These are phyloP conservation scores for Colletotrichum siamense DNA, from an alignment of 2,329 filamentous ascomycete species.

Conservation along the genomic window DNA sequence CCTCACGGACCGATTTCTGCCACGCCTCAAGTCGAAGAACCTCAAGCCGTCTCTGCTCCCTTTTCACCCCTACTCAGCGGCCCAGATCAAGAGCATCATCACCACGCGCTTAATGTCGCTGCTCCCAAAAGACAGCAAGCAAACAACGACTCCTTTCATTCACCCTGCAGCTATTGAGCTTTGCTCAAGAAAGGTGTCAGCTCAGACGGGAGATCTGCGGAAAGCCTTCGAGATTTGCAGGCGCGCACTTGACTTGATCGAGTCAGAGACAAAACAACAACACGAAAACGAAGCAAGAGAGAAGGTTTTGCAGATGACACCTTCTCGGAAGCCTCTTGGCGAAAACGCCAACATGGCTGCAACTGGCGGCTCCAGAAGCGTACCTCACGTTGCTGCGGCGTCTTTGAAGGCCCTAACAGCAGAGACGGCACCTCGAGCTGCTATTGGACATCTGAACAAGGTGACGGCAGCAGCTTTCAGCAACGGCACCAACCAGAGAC, in stretches of 20 bases:
- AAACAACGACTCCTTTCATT: constrained; percentile 77
- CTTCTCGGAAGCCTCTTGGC: constrained; percentile 77
- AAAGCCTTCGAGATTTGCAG: constrained; percentile 96
- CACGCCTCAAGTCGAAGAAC: constrained; percentile 90
- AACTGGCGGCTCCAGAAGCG: constrained; percentile 41
- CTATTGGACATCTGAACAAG: constrained; percentile 89
- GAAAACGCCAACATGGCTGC: constrained; percentile 79
- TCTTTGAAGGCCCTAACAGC: constrained; percentile 70
- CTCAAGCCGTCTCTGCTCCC: constrained; percentile 88
- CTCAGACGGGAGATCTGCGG: constrained; percentile 90
- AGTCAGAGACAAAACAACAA: constrained; percentile 80
- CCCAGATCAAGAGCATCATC: constrained; percentile 88
- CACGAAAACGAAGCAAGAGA: constrained; percentile 69
- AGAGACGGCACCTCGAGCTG: constrained; percentile 85
- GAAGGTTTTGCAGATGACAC: constrained; percentile 63
- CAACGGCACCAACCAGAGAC: constrained; percentile 83
- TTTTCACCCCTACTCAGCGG: constrained; percentile 89
- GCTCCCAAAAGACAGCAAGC: constrained; percentile 60
- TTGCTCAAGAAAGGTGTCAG: constrained; percentile 92
- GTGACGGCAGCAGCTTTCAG: constrained; percentile 90
- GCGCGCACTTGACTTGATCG: constrained; percentile 86
- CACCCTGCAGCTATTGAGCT: constrained; percentile 94
- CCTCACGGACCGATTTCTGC: constrained; percentile 92
- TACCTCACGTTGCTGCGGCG: constrained; percentile 52
- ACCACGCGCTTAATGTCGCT: constrained; percentile 81